Percentiles rank a stretch among this genome's conserved stretches.
phyloP scores from a whole-genome alignment of 257 asterid genomes.

The Gardenia jasminoides region DNA sequence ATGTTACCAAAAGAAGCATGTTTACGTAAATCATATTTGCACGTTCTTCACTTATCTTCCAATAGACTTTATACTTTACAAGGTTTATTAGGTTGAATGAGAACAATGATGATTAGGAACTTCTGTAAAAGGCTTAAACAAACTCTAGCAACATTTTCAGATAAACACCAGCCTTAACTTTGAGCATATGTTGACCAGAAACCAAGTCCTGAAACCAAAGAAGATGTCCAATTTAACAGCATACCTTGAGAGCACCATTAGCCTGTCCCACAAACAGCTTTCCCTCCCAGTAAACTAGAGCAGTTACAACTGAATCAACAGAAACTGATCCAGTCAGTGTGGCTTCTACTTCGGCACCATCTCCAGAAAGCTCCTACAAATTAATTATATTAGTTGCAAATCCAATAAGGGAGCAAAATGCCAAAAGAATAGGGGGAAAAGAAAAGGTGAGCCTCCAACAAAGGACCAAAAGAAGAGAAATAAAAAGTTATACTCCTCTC shows the following conservation, averaged over 20 bases:
- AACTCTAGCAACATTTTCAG: background rate
- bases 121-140: background rate
- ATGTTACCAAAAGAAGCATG: background rate
- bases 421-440: background rate
- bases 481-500: background rate
- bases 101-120: background rate
- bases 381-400: background rate
- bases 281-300: constrained; percentile 60
- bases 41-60: background rate
- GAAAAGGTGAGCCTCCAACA: background rate
- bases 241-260: constrained; percentile 61
- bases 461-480: background rate
- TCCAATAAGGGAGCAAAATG: background rate
- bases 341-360: constrained; percentile 38
- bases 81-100: background rate
- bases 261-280: constrained; percentile 77
- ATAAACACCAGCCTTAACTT: background rate
- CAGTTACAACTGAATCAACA: constrained; percentile 56
- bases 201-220: background rate
- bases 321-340: constrained; percentile 50
- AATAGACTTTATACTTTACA: background rate
- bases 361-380: constrained; percentile 56
- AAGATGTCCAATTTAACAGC: background rate
- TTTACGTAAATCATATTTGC: background rate
- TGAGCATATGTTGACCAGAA: background rate